A percentile compares a stretch with the other conserved stretches of the same genome.
phyloP scores from a whole-genome alignment of 78 protist species.

The Salpingoeca rosetta region DNA sequence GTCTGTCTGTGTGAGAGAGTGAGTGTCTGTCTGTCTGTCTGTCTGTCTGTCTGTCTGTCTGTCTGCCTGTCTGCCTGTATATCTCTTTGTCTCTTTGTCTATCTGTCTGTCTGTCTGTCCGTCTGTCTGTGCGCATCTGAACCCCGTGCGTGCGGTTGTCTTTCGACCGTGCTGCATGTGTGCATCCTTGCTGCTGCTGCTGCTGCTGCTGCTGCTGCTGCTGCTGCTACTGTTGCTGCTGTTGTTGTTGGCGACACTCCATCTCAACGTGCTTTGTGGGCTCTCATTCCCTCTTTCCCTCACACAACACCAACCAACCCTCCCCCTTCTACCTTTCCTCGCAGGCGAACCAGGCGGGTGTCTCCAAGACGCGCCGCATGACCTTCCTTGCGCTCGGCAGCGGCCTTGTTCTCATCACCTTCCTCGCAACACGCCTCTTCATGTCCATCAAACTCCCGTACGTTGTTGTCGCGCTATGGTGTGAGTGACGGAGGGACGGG shows the following conservation, averaged over 20 bases:
- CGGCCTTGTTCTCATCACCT: not conserved
- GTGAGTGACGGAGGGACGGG: no score
- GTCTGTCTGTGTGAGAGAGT: not conserved
- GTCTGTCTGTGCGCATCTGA: not conserved
- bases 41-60: not conserved
- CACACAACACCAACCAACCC: not conserved
- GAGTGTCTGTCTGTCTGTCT: not conserved
- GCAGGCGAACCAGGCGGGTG: no score
- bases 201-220: no score
- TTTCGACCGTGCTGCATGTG: not conserved
- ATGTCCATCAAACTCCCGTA: conserved; percentile 17
- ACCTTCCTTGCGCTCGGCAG: not conserved
- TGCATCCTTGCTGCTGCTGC: not conserved
- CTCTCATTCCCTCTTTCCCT: no score
- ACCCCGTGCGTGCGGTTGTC: not conserved
- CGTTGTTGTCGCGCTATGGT: no score
- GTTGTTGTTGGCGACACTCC: no score
- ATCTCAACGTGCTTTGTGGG: no score
- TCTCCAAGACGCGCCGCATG: not conserved
- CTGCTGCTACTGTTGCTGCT: no score
- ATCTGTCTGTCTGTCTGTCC: not conserved
- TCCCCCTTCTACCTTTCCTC: not conserved
- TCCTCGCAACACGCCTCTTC: not conserved
- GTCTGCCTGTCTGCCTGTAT: not conserved
- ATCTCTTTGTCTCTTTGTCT: not conserved